Evolutionary conservation across 2,329 filamentous ascomycete genomes (phyloP).

Genomic region (Trichoderma sp.): DNA sequence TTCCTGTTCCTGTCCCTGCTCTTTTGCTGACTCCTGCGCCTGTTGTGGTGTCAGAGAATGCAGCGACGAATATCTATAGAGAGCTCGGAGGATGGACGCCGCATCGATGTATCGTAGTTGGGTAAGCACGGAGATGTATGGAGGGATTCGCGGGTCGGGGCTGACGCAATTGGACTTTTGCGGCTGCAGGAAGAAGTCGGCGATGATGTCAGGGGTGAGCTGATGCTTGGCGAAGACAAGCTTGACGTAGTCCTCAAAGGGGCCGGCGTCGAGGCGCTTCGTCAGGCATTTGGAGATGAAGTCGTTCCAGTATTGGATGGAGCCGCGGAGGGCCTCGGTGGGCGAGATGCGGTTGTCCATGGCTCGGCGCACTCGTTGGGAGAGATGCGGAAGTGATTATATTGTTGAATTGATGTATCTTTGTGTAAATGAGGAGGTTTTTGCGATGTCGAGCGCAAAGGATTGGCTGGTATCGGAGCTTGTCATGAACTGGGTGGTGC

Average conservation of each 20-base stretch:
- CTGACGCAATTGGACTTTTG: slow-evolving; percentile 46
- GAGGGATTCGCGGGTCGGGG: slow-evolving; percentile 58
- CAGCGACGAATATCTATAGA: slow-evolving; percentile 58
- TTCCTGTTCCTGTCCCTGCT: not conserved
- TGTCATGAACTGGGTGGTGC: not conserved
- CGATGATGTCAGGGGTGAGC: slow-evolving; percentile 50
- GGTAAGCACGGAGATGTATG: slow-evolving; percentile 58
- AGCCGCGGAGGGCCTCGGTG: slow-evolving; percentile 28
- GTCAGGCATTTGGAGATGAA: slow-evolving; percentile 53
- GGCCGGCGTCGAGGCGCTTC: slow-evolving; percentile 50
- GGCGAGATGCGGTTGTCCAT: slow-evolving; percentile 31
- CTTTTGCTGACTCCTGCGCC: slow-evolving; percentile 14
- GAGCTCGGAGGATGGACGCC: slow-evolving; percentile 52
- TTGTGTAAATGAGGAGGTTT: not conserved
- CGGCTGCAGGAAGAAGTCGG: slow-evolving; percentile 59
- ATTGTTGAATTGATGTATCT: not conserved
- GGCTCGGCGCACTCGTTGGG: not conserved
- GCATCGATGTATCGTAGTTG: slow-evolving; percentile 52
- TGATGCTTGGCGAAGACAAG: slow-evolving; percentile 52
- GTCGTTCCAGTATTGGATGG: slow-evolving; percentile 45
- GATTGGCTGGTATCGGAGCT: not conserved
- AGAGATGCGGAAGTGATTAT: not conserved
- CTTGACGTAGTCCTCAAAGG: slow-evolving; percentile 52
- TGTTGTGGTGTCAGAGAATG: slow-evolving; percentile 33
- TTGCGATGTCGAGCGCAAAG: not conserved